These are phyloP conservation scores for Scutellaria barbata DNA, from an alignment of 257 asterid genomes.

Conservation along the genomic window DNA sequence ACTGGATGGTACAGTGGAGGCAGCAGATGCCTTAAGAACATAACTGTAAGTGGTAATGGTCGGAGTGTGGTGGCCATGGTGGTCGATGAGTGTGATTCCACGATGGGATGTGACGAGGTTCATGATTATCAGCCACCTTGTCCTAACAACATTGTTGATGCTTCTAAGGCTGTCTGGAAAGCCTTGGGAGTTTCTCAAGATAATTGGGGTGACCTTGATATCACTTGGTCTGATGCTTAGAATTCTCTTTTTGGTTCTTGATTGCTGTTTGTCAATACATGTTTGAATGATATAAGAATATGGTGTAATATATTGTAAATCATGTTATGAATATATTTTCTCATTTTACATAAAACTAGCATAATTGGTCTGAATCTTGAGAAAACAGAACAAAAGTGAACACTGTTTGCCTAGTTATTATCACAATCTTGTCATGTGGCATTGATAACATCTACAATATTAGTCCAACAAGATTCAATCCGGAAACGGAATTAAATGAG, in stretches of 20 bases:
- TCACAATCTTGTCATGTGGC: background rate
- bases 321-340: background rate
- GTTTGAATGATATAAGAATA: constrained; percentile 14
- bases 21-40: constrained; percentile 39
- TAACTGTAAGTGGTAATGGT: constrained; percentile 39
- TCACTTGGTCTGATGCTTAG: constrained; percentile 48
- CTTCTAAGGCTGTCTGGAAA: constrained; percentile 49
- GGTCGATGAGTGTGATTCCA: constrained; percentile 55
- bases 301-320: background rate
- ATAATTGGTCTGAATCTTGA: no score
- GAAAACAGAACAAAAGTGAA: no score
- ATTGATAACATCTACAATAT: background rate
- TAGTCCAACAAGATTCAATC: background rate
- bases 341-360: no score
- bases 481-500: background rate
- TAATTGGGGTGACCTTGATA: constrained; percentile 44
- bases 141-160: constrained; percentile 50
- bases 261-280: background rate
- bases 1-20: constrained; percentile 48
- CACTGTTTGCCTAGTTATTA: no score
- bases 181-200: constrained; percentile 39
- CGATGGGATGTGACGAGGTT: constrained; percentile 44
- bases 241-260: background rate
- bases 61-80: constrained; percentile 41
- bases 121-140: constrained; percentile 56